These are phyloP conservation scores for Ophiocordyceps camponoti-leonardi DNA, from an alignment of 2,329 filamentous ascomycete genomes.

Conservation along the genomic window DNA sequence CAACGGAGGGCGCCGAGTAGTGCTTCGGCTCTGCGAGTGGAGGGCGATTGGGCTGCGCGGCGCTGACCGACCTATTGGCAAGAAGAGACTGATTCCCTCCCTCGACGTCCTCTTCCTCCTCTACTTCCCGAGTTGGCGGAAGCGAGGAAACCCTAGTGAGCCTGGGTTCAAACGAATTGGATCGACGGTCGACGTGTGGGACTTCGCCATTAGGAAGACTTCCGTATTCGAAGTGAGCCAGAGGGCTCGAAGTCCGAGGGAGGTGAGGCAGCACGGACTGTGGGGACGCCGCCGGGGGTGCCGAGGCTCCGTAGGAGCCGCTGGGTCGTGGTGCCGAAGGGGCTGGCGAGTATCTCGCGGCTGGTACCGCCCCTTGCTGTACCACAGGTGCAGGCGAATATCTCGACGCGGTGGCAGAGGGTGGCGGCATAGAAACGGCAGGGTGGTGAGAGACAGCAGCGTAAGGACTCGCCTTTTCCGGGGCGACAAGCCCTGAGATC, in stretches of 20 bases:
- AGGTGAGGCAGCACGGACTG: conserved; percentile 37
- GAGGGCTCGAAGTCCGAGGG: conserved; percentile 46
- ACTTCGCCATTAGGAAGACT: conserved; percentile 18
- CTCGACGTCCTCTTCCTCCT: conserved; percentile 32
- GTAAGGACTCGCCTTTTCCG: conserved; percentile 35
- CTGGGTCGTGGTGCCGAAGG: conserved; percentile 22
- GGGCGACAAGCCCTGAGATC: conserved; percentile 29
- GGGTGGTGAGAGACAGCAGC: conserved; percentile 23
- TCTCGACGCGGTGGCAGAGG: conserved; percentile 21
- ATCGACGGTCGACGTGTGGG: conserved; percentile 26
- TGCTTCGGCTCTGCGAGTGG: conserved; percentile 18
- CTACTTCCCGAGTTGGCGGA: conserved; percentile 43
- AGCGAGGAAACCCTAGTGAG: conserved; percentile 38
- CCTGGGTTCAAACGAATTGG: conserved; percentile 35
- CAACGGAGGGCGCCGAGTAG: conserved; percentile 15
- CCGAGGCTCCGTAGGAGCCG: conserved; percentile 22
- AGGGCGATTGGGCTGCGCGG: conserved; percentile 8
- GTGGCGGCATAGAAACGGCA: conserved; percentile 13
- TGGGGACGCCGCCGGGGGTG: conserved; percentile 16
- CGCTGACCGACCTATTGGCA: conserved; percentile 10
- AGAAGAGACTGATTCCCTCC: background rate
- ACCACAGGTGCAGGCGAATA: conserved; percentile 45
- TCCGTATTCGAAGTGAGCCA: conserved; percentile 40
- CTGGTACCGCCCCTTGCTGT: conserved; percentile 20
- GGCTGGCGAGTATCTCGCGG: conserved; percentile 36